A percentile compares a stretch with the other conserved stretches of the same genome.
These are phyloP conservation scores for Gossypium australe DNA, from an alignment of 345 rosid species.

Conservation along the genomic window DNA sequence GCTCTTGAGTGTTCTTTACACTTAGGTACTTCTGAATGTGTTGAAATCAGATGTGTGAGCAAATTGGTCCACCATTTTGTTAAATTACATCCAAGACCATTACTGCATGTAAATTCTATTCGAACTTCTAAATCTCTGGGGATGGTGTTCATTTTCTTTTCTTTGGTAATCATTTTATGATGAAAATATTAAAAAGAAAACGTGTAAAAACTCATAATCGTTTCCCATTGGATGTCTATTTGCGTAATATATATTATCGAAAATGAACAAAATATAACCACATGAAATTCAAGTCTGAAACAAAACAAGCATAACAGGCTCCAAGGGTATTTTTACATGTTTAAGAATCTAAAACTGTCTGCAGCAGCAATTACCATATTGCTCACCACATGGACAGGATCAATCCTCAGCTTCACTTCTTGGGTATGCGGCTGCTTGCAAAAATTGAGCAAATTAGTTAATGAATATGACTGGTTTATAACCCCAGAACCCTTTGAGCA, in stretches of 20 bases:
- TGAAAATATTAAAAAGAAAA: not conserved
- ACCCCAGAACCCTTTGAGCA: not conserved
- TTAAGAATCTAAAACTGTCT: conserved; percentile 12
- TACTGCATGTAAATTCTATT: not conserved
- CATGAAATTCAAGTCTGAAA: conserved; percentile 17
- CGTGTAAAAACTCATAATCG: not conserved
- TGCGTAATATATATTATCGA: not conserved
- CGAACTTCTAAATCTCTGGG: not conserved
- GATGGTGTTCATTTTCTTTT: not conserved
- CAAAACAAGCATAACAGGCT: conserved; percentile 19
- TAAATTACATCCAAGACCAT: not conserved
- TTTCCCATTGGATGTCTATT: not conserved
- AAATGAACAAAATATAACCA: conserved; percentile 6
- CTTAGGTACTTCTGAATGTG: too few relatives aligned
- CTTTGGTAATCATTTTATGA: too few relatives aligned
- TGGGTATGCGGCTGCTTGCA: conserved; percentile 14
- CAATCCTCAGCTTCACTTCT: conserved; percentile 9
- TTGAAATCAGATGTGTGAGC: not conserved
- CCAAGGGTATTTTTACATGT: conserved; percentile 15
- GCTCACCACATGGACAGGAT: conserved; percentile 1
- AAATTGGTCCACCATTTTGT: not conserved
- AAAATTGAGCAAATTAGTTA: not conserved
- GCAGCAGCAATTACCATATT: conserved; percentile 8
- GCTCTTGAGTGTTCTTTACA: not conserved
- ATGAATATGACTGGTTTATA: not conserved